Conservation (phyloP, 2,329 filamentous ascomycete species). For the Periconia digitata region DNA sequence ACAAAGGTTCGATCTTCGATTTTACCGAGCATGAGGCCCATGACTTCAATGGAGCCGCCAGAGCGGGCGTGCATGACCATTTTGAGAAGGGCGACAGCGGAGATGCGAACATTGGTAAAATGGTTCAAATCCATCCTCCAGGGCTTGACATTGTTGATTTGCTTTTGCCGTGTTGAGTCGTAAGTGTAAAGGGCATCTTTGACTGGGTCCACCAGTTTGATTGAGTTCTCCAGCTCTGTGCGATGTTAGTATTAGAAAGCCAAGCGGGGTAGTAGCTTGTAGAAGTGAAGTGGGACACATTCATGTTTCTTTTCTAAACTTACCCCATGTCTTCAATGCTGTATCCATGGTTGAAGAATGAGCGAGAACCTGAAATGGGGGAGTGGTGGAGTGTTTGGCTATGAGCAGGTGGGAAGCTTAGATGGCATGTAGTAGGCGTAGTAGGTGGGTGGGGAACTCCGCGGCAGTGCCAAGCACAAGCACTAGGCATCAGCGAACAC, state of each 20-base stretch:
- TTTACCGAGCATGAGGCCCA: constrained; percentile 98
- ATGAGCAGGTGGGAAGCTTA: too few species aligned
- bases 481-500: constrained; percentile 27
- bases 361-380: constrained; percentile 1
- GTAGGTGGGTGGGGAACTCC: constrained; percentile 27
- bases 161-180: constrained; percentile 67
- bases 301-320: too few species aligned
- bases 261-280: neutral
- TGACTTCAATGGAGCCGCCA: constrained; percentile 87
- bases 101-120: constrained; percentile 93
- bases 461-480: constrained; percentile 27
- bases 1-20: constrained; percentile 83
- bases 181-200: constrained; percentile 93
- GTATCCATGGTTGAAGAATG: constrained; percentile 30
- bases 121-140: constrained; percentile 80
- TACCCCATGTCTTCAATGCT: constrained; percentile 43
- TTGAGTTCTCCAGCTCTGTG: constrained; percentile 82
- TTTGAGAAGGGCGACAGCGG: constrained; percentile 89
- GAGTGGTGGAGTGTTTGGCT: too few species aligned
- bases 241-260: constrained; percentile 21
- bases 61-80: constrained; percentile 99
- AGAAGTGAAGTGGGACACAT: neutral
- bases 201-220: constrained; percentile 76
- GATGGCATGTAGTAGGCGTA: constrained; percentile 12
- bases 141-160: constrained; percentile 64